Evolutionary conservation across 1,284 basidiomycete species (phyloP).

Genomic region (Somion occarium): DNA sequence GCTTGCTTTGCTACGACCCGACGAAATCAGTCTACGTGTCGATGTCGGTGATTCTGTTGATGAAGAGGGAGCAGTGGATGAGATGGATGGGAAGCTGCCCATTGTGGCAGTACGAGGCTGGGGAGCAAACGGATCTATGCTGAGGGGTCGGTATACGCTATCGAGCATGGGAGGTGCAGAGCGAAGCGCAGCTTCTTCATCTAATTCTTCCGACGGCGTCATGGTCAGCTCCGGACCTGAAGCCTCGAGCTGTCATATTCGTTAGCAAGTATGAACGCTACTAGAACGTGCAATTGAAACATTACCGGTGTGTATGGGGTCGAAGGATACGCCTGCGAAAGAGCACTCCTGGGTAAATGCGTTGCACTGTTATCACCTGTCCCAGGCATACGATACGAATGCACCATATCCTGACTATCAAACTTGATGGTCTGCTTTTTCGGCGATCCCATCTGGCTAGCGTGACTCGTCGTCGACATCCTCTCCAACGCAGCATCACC

Average conservation of each 20-base stretch:
- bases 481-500: slow-evolving; percentile 23
- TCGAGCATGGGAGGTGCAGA: slow-evolving; percentile 29
- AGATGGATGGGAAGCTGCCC: slow-evolving; percentile 23
- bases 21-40: no score
- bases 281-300: slow-evolving; percentile 8
- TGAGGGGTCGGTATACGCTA: slow-evolving; percentile 17
- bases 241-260: no score
- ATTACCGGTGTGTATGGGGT: not conserved
- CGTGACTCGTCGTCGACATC: slow-evolving; percentile 25
- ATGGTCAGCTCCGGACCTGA: no score
- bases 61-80: slow-evolving; percentile 5
- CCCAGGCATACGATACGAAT: slow-evolving; percentile 58
- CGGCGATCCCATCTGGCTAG: slow-evolving; percentile 19
- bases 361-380: slow-evolving; percentile 38
- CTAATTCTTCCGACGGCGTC: no score
- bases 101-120: slow-evolving; percentile 27
- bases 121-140: slow-evolving; percentile 26
- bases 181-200: slow-evolving; percentile 15
- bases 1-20: slow-evolving; percentile 11
- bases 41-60: slow-evolving; percentile 12
- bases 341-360: slow-evolving; percentile 37
- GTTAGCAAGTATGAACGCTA: slow-evolving; percentile 12
- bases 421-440: slow-evolving; percentile 69
- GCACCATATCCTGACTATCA: slow-evolving; percentile 63
- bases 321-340: not conserved